Evolutionary conservation across 2,329 filamentous ascomycete species (phyloP), one percentile per base, ranked within the genome.

Genomic region (Pestalotiopsis sp.): DNA sequence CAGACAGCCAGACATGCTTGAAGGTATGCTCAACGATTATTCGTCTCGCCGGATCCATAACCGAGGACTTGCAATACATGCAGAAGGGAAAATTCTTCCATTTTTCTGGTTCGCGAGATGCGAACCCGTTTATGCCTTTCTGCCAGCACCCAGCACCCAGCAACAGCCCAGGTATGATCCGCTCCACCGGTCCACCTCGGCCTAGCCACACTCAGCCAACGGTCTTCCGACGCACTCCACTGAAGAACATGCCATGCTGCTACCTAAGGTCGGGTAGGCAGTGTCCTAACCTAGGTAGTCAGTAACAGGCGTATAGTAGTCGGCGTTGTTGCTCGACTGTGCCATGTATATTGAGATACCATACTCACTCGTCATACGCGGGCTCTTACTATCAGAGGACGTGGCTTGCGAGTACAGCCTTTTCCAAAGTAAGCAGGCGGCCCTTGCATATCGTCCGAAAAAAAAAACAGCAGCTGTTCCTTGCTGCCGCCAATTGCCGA

Each of bases 401-500:
- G n/a, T 48, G n/a, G 40, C 40, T 48, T 48, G 40, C 13, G 40
- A 48, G 40, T n/a, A n/a, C 40, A 14, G 13, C n/a, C 40, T 48
- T 48, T 48, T n/a, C 40, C 40, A 14, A 48, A 48, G n/a, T 48
- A 14, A 48, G 40, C 40, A 48, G n/a, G 13, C 40, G n/a, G 40
- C 40, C 40, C 40, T 48, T 48, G 40, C 40, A 48, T 48, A n/a
- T n/a, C n/a, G n/a, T 48, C 40, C 40, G 13, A 48, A 48, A 14
- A 35, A 35, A 35, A 35, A 35, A 35, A 10, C 55, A 22, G 7
- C 30, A 10, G 22, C 30, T 30, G 13, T 62, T 40, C 35, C 60
- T 62, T 40, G 39, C 44, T 64, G 62, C 62, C 62, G 62, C 62
- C 62, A 52, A 30, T 52, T 56, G 40, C 62, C 44, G 62, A 64